Conservation (phyloP, 495 filamentous ascomycete genomes). For the Hyaloscypha variabilis region DNA sequence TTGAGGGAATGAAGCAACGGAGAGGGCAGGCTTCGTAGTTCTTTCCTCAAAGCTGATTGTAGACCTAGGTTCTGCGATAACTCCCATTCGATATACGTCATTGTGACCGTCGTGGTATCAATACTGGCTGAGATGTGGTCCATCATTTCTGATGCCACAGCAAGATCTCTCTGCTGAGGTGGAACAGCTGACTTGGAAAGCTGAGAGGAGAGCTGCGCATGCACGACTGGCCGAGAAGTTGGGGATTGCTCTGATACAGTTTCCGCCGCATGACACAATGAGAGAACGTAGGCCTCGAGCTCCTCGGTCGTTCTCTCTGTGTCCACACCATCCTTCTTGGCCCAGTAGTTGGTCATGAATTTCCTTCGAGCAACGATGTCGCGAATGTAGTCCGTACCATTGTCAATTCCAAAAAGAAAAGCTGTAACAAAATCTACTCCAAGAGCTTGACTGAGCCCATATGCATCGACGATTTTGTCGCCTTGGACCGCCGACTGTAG, state of each 20-base stretch:
- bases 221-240: constrained; percentile 13
- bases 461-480: constrained; percentile 41
- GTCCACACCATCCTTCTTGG: constrained; percentile 1
- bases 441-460: constrained; percentile 50
- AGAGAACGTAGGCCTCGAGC: constrained; percentile 3
- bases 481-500: constrained; percentile 11
- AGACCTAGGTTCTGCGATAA: constrained; percentile 56
- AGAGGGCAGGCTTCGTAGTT: constrained; percentile 44
- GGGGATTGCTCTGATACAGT: background rate
- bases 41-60: constrained; percentile 59
- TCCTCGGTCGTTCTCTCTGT: constrained; percentile 2
- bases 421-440: constrained; percentile 58
- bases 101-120: constrained; percentile 70
- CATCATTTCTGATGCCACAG: constrained; percentile 67
- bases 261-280: background rate
- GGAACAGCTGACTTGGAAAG: background rate
- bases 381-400: constrained; percentile 50
- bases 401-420: constrained; percentile 52
- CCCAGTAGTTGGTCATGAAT: constrained; percentile 5
- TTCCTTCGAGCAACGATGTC: constrained; percentile 24
- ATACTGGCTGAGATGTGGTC: constrained; percentile 77
- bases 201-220: constrained; percentile 2
- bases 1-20: background rate
- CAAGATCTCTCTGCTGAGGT: background rate
- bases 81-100: constrained; percentile 72